phyloP scores from a whole-genome alignment of 2,329 filamentous ascomycete genomes.

The Lomentospora prolificans region DNA sequence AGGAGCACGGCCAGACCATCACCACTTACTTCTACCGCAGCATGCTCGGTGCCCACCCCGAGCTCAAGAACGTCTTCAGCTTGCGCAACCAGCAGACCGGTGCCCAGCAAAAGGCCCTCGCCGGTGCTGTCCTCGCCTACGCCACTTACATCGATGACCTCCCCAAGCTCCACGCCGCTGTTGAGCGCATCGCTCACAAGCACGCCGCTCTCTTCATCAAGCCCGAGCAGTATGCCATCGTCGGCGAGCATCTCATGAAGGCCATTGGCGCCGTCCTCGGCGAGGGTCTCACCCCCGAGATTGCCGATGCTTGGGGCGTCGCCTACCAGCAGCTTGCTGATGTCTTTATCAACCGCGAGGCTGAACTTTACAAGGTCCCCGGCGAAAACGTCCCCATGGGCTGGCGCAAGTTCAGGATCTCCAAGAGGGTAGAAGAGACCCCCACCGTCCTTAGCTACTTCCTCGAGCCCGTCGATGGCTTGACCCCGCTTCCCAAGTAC shows the following conservation, averaged over 20 bases:
- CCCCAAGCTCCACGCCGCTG: conserved; percentile 41
- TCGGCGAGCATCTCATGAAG: conserved; percentile 57
- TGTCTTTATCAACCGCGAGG: conserved; percentile 59
- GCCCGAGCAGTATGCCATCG: conserved; percentile 60
- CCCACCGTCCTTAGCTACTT: conserved; percentile 58
- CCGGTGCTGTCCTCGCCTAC: conserved; percentile 60
- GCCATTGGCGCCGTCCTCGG: conserved; percentile 61
- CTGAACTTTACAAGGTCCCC: conserved; percentile 44
- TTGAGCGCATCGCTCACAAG: conserved; percentile 67
- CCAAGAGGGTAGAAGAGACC: conserved; percentile 51
- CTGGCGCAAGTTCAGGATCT: conserved; percentile 46
- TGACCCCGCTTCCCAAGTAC: conserved; percentile 45
- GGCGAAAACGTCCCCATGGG: conserved; percentile 28
- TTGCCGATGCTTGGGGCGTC: conserved; percentile 60
- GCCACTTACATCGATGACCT: conserved; percentile 64
- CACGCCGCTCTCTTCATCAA: conserved; percentile 62
- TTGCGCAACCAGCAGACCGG: conserved; percentile 57
- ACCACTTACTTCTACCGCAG: conserved; percentile 64
- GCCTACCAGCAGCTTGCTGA: conserved; percentile 64
- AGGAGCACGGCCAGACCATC: conserved; percentile 57
- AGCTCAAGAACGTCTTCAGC: conserved; percentile 63
- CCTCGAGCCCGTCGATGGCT: conserved; percentile 51
- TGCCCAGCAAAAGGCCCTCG: conserved; percentile 60
- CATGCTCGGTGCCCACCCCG: conserved; percentile 54
- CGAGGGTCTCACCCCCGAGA: conserved; percentile 53